Evolutionary conservation across 768 basidiomycete genomes (phyloP), one percentile per base, ranked within the genome.

Genomic region (Rhizopogon vinicolor): DNA sequence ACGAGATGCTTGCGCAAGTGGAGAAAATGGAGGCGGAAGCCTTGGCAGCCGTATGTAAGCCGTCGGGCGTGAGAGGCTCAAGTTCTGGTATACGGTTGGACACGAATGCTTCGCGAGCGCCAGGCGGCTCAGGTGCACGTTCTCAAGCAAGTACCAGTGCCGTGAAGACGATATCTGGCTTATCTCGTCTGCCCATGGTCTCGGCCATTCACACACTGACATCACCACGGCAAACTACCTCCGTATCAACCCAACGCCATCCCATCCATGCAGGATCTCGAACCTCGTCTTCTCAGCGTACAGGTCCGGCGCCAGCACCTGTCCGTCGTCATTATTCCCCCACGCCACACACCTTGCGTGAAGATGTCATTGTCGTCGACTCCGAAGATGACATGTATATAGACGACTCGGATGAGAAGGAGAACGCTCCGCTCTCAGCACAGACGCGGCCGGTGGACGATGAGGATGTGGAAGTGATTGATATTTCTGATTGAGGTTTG

Each of bases 391-490:
- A 79, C 10, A 49, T 49, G 48, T 49, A 49, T 37, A 18, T 49
- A 35, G 35, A 49, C 1, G 48, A 49, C 13, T 49, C 48, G 3
- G 73, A 76, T 28, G 79, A 79, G 61, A 86, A 87, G 65, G 86
- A 87, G 68, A 87, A 87, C 62, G 67, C 76, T 39, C 79, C 78
- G 5, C 74, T 76, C 2, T 73, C 78, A 7, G 75, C 75, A n/a
- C 66, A 83, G 45, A 51, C 28, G n/a, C n/a, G 7, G n/a, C 12
- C 13, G 73, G 80, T 52, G 65, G 71, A 60, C 71, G 79, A 37
- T 59, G 22, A 60, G 25, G 60, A 66, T 25, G 70, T 67, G 16
- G 80, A 83, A 25, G 73, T 89, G 29, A 83, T 89, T 61, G 80
- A 84, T 54, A 70, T 90, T 41, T 83, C 79, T 45, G 60, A 64